Evolutionary conservation across 257 asterid species (phyloP), one percentile per base, ranked within the genome.

Genomic region (Dorcoceras hygrometricum): DNA sequence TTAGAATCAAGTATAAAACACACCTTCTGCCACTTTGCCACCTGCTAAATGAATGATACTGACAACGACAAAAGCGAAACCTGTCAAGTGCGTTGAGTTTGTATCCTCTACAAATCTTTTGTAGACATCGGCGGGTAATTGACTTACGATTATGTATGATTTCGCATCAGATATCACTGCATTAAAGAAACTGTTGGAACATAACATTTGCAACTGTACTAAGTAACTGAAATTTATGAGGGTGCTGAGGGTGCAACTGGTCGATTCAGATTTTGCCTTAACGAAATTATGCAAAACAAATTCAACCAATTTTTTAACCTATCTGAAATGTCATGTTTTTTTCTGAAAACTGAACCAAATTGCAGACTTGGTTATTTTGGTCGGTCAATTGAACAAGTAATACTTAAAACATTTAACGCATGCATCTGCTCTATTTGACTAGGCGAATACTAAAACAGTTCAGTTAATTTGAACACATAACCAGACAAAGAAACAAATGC

Each of bases 21-120:
- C 77, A 93, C 98, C 99, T 87, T 93, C 96, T 0, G 87, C 53
- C 32, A 93, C 74, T 75, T 77, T 85, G 76, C 95, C 99, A 67
- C 95, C 97, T 12, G 83, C 84, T 57, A 90, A 84, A 54, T 88
- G 90, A 73, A 93, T 67, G 63, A 93, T 83, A 68, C 92, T 83
- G 39, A 87, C 56, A 23, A 88, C 85, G 24, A 84, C 90, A 63
- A 93, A 90, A 55, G 89, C 75, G 59, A 93, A 85, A 29, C 95
- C 96, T n/a, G 83, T 75, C 71, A 83, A 29, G 68, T 85, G 96
- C 12, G 79, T 71, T 19, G 75, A 79, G 50, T 67, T 75, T 69
- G 51, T 72, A 71, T 93, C 87, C 82, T 90, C 95, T 74, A 93
- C 96, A 66, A 65, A 82, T 57, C 78, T 82, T 69, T 43, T 62